Evolutionary conservation across 371 early-diverging fungal species (phyloP), one percentile per base, ranked within the genome.

Genomic region (Saksenaea oblongispora): DNA sequence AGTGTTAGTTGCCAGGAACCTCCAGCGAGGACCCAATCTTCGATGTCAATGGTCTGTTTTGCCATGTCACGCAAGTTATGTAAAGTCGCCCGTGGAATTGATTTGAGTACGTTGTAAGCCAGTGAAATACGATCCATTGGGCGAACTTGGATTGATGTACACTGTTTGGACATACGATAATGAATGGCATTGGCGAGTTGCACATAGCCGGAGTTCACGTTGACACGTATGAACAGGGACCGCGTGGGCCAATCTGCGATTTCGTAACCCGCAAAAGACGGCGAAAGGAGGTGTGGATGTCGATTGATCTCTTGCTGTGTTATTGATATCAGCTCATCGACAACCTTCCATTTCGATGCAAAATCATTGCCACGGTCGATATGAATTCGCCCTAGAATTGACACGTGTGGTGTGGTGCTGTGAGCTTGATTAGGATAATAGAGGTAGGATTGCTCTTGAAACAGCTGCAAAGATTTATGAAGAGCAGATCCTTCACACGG

Each of bases 391-490:
- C 70, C 66, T 17, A 67, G 61, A 4, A 67, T 56, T 10, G 67
- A 61, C 2, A 70, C 34, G 47, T 70, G 70, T 1, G 66, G 66
- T 26, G 60, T 18, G 9, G 60, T 39, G 34, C 63, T 59, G n/a
- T 70, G 70, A 0, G 70, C 70, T 62, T 66, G 70, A 27, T 70
- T 70, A 8, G 70, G 70, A 39, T 28, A 66, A 26, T 51, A 34
- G 9, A 58, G 17, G 44, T 56, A 70, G 9, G 70, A 62, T 39
- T 58, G 59, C 37, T 70, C 70, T 51, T 66, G 66, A 35, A 70
- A 70, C 2, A 15, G 17, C 31, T 70, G 35, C 18, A 70, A 47
- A 15, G 70, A 66, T 2, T 13, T 42, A 5, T 31, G 54, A 13
- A 70, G 47, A 8, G 41, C 17, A 10, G 63, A 58, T 26, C 34